phyloP scores from a whole-genome alignment of 148 eudicot genomes.

The Camellia japonica region DNA sequence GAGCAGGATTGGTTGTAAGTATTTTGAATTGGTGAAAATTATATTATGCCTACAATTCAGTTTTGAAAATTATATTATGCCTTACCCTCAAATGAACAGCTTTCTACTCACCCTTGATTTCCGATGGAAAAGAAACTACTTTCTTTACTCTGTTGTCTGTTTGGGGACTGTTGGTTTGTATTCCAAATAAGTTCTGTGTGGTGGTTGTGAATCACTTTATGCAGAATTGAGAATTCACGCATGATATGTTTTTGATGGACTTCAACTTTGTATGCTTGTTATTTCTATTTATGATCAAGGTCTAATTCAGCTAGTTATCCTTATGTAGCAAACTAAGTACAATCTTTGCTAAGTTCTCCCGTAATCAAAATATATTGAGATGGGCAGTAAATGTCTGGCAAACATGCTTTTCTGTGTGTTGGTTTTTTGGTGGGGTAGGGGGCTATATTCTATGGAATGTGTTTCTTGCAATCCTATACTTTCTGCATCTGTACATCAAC shows the following conservation, averaged over 20 bases:
- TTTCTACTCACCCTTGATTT: neutral
- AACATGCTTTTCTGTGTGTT: too few relatives aligned
- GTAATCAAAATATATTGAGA: neutral
- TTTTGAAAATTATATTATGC: neutral
- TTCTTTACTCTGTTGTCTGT: neutral
- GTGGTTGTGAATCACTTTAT: neutral
- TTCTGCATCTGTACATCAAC: neutral
- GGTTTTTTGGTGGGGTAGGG: too few relatives aligned
- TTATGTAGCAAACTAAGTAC: neutral
- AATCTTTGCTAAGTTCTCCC: neutral
- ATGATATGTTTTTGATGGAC: neutral
- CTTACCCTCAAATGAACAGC: neutral
- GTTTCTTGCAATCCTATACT: too few relatives aligned
- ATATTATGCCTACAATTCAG: neutral
- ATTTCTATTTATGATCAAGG: neutral
- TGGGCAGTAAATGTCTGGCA: too few relatives aligned
- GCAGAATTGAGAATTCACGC: neutral
- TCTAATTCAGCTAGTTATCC: neutral
- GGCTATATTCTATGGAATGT: neutral
- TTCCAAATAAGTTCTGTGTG: neutral
- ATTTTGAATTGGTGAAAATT: slow-evolving; percentile 1
- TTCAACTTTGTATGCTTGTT: neutral
- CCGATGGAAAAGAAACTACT: neutral
- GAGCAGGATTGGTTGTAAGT: slow-evolving; percentile 94
- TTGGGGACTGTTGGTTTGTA: neutral